phyloP scores from a whole-genome alignment of 1,139 yeast genomes.

The Meyerozyma elateridarum region DNA sequence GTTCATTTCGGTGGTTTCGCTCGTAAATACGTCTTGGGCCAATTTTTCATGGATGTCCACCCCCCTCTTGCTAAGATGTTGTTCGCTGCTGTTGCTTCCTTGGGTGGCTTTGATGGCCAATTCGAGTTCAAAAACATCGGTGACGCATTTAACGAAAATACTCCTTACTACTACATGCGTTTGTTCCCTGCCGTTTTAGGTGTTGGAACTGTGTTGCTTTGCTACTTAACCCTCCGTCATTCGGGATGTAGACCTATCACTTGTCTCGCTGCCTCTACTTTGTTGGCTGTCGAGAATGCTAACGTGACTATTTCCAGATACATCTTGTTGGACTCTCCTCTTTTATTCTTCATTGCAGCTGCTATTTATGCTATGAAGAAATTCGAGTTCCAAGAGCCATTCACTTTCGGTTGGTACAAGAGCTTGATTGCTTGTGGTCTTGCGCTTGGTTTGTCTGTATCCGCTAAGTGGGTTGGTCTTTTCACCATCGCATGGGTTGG shows the following conservation, averaged over 20 bases:
- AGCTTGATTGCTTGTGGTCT: conserved; percentile 71
- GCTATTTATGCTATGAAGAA: conserved; percentile 76
- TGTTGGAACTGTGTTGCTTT: conserved; percentile 67
- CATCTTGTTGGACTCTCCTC: conserved; percentile 86
- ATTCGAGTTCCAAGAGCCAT: conserved; percentile 76
- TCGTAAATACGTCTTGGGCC: conserved; percentile 52
- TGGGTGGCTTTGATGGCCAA: conserved; percentile 76
- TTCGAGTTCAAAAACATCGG: conserved; percentile 74
- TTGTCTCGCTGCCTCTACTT: conserved; percentile 60
- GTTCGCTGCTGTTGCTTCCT: conserved; percentile 67
- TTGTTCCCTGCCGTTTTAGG: conserved; percentile 81
- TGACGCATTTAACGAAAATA: conserved; percentile 49
- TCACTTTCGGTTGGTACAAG: conserved; percentile 64
- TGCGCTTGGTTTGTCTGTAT: conserved; percentile 80
- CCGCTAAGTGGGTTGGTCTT: conserved; percentile 92
- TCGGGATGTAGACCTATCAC: conserved; percentile 83
- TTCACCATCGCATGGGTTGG: conserved; percentile 65
- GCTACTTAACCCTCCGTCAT: conserved; percentile 76
- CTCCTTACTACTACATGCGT: conserved; percentile 83
- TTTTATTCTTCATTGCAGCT: conserved; percentile 86
- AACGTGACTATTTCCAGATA: conserved; percentile 85
- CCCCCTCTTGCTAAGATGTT: conserved; percentile 76
- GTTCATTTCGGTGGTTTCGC: conserved; percentile 32
- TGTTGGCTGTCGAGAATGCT: conserved; percentile 80
- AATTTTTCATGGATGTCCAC: conserved; percentile 54